Evolutionary conservation across 345 rosid genomes (phyloP), one percentile per base, ranked within the genome.

Genomic region (Acer saccharum): DNA sequence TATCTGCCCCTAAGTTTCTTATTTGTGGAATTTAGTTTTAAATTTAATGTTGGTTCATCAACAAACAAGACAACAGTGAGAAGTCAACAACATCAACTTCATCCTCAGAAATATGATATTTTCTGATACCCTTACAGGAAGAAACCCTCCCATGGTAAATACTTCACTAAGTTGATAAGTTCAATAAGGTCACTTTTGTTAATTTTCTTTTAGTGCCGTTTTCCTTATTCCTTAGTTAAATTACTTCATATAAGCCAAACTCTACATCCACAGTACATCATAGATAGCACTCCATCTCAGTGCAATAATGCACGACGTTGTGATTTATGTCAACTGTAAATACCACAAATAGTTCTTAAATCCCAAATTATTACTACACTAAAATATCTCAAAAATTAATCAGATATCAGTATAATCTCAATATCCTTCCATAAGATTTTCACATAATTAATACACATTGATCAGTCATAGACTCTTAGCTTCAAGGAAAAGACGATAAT

Each of bases 11-110:
- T n/a, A 72, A 12, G 12, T 58, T 32, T 20, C 66, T 39, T 57
- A 58, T n/a, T 58, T 21, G n/a, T 41, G 39, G 68, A 73, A 73
- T 73, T 73, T 18, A 4, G 58, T 44, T 62, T 14, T 5, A 73
- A 25, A 39, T 9, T 21, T 39, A 41, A 62, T 62, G 43, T 16
- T 6, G 8, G 3, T 11, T 62, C 67, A 62, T 55, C 3, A 35
- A 71, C 16, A 17, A 32, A 71, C 2, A 71, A 35, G 66, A 18
- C 48, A 17, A 35, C 29, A 57, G 32, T 55, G 41, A 32, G 25
- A n/a, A 0, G 9, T 2, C 8, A 55, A 55, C 21, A 17, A 3
- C n/a, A 72, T 72, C 16, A n/a, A 21, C 52, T 39, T 35, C 29
- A 71, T 71, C 20, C 23, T n/a, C 7, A 13, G 50, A 61, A 60